Evolutionary conservation across 2,329 filamentous ascomycete genomes (phyloP).

Genomic region (Sporothrix schenckii): DNA sequence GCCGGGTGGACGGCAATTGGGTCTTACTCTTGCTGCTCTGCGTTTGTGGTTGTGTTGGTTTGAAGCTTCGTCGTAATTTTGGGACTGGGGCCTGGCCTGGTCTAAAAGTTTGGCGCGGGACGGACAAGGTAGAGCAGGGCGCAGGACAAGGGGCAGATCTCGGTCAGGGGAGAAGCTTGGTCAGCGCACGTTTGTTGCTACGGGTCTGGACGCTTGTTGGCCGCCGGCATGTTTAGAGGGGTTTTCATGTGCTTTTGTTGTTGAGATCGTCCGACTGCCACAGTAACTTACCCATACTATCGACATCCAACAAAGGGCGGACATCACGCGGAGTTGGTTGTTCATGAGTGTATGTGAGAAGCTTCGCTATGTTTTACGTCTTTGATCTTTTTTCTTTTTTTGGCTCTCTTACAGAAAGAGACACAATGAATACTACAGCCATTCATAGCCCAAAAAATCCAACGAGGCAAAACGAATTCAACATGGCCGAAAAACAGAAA

Average conservation of each 20-base stretch:
- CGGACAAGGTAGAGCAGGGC: background rate
- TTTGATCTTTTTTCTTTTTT: background rate
- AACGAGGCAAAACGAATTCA: background rate
- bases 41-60: background rate
- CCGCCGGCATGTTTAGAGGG: background rate
- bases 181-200: constrained; percentile 8
- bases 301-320: too few relatives aligned
- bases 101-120: background rate
- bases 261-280: background rate
- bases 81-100: constrained; percentile 7
- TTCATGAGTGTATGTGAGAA: too few relatives aligned
- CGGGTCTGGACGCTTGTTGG: background rate
- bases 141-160: constrained; percentile 2
- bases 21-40: background rate
- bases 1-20: background rate
- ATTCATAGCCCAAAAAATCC: background rate
- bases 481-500: background rate
- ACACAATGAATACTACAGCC: background rate
- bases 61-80: background rate
- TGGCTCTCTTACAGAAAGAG: background rate
- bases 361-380: background rate
- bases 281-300: too few relatives aligned
- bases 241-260: background rate
- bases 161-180: background rate
- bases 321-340: background rate